A percentile compares a stretch with the other conserved stretches of the same genome.
Evolutionary conservation across 768 basidiomycete genomes (phyloP).

Genomic region (Naematelia aurantialba): DNA sequence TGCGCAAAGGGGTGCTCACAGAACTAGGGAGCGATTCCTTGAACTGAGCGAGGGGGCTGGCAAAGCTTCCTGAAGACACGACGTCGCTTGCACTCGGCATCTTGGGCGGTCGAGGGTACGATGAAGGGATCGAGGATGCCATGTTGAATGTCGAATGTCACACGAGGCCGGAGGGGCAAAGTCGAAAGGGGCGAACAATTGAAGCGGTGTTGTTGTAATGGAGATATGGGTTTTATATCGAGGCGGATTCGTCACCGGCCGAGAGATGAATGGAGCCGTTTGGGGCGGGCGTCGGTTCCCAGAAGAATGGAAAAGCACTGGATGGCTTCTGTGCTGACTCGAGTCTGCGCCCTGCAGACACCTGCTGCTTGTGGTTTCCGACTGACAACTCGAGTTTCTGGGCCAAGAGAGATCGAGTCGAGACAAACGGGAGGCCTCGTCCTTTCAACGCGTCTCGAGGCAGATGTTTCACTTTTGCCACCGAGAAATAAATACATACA

Average conservation of each 20-base stretch:
- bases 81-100: conserved; percentile 17
- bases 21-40: not conserved
- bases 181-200: no score
- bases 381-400: no score
- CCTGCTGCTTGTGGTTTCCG: no score
- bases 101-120: not conserved
- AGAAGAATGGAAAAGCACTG: no score
- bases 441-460: not conserved
- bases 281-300: no score
- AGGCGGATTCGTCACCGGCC: no score
- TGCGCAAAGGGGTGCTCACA: not conserved
- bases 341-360: no score
- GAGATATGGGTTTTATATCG: no score
- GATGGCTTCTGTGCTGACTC: no score
- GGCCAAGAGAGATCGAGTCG: not conserved
- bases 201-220: no score
- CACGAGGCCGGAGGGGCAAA: no score
- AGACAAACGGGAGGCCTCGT: not conserved
- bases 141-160: not conserved
- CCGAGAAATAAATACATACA: not conserved
- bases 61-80: conserved; percentile 14
- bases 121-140: not conserved
- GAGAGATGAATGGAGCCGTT: no score
- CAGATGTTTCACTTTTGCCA: not conserved
- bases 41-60: conserved; percentile 20